Percentiles rank a stretch among this genome's conserved stretches.
Conservation (phyloP, 2,329 filamentous ascomycete species). For the Ophiostoma quercus region DNA sequence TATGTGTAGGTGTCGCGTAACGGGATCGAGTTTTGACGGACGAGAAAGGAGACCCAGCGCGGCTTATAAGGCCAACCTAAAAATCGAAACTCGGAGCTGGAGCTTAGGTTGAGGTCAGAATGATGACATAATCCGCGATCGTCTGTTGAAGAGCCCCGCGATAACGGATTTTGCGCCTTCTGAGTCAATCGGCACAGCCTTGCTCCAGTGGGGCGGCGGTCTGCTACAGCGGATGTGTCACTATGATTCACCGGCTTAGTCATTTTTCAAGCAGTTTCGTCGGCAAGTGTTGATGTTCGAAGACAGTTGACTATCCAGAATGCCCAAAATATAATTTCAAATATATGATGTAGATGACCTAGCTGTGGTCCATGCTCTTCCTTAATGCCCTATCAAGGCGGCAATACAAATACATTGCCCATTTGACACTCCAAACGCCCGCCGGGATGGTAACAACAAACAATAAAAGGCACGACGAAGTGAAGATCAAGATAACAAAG, state of each 20-base stretch:
- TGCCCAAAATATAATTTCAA: not conserved
- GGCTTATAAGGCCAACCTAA: not conserved
- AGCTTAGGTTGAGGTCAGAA: conserved; percentile 9
- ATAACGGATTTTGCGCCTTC: not conserved
- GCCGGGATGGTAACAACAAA: not conserved
- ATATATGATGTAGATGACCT: not conserved
- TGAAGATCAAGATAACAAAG: not conserved
- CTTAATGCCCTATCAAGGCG: conserved; percentile 7
- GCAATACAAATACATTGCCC: not conserved
- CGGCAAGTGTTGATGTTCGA: not conserved
- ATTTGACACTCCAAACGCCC: conserved; percentile 11
- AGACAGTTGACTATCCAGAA: not conserved
- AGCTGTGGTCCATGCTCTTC: not conserved
- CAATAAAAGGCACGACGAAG: not conserved
- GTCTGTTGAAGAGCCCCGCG: not conserved
- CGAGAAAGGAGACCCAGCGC: not conserved
- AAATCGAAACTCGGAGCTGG: not conserved
- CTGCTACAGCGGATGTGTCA: not conserved
- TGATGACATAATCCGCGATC: not conserved
- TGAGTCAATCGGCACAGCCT: conserved; percentile 12
- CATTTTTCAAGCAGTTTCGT: not conserved
- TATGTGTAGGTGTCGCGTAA: not conserved
- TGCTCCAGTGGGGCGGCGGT: not conserved
- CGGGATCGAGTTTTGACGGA: not conserved
- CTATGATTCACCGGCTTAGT: not conserved